Base-by-base conservation (phyloP, 768 basidiomycete species). In the Cystobasidium ongulense region DNA sequence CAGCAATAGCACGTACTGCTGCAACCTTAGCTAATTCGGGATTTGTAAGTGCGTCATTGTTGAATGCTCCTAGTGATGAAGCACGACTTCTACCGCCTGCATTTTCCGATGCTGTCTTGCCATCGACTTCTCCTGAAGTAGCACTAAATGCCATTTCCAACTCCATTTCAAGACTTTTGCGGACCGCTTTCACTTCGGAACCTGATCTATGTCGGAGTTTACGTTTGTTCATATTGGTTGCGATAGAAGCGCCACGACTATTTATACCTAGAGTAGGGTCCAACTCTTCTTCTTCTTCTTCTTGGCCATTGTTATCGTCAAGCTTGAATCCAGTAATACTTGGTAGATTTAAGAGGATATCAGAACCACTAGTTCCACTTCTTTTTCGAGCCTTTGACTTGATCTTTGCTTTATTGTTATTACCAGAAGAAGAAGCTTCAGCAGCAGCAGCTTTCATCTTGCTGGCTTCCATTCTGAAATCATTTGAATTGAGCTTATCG, bases 61-160 rank as follows among this genome's bases (percentile, higher is more conserved):
- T 41, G n/a, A 59, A 29, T 4, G 57, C 33, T 27, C 65, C 65
- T 4, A 67, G 18, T 17, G 65, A 67, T 8, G 65, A 67, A 23
- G 65, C 18, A 18, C 65, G 65, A 67, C 65, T 67, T 25, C 65
- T 41, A 7, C 29, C 50, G 52, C 39, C 43, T 11, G 43, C 65
- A 50, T 67, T 5, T 17, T 33, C 43, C 5, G 41, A 39, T 8
- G 27, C 8, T 46, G 31, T 27, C 4, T 17, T 11, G n/a, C 21
- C 46, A 50, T 50, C 46, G 3, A 50, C 46, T 50, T 50, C 46
- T 31, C 57, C 57, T 3, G 31, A 31, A 8, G 8, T 33, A 31
- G 33, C 54, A 21, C 33, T 36, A 29, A 71, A 71, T 35, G 68
- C 68, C 52, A 36, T 27, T 54, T 71, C 68, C 23, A 71, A 54